A percentile compares a stretch with the other conserved stretches of the same genome.
Evolutionary conservation across 495 filamentous ascomycete genomes (phyloP).

Genomic region (Xylaria castorea): DNA sequence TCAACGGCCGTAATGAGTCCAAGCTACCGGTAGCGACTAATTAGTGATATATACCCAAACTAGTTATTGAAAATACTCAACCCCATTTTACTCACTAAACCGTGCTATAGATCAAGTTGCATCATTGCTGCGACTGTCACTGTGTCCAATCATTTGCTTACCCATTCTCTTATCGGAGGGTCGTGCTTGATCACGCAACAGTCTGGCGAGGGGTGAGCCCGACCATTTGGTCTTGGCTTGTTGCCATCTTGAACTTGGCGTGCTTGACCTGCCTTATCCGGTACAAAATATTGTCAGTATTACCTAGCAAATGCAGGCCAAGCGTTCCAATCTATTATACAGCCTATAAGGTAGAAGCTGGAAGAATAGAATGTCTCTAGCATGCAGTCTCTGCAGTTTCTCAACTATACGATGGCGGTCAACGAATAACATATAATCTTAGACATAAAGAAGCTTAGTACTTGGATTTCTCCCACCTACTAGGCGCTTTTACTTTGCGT

Average conservation of each 20-base stretch:
- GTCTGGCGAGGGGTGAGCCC: neutral
- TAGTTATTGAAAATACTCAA: too few species aligned
- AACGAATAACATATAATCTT: neutral
- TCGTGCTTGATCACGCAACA: slow-evolving; percentile 15
- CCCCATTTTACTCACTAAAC: neutral
- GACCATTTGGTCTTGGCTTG: slow-evolving; percentile 14
- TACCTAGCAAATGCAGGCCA: slow-evolving; percentile 27
- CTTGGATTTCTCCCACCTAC: neutral
- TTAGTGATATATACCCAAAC: neutral
- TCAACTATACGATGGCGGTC: neutral
- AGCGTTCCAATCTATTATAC: neutral
- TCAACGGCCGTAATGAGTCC: too few species aligned
- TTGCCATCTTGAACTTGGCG: slow-evolving; percentile 11
- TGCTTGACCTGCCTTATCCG: slow-evolving; percentile 21
- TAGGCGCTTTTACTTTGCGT: neutral
- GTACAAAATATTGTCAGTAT: slow-evolving; percentile 39
- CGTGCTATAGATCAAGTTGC: neutral
- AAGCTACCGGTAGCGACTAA: too few species aligned
- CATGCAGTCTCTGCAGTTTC: neutral
- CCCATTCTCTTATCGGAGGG: slow-evolving; percentile 3
- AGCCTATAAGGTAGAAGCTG: slow-evolving; percentile 7
- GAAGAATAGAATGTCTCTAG: neutral
- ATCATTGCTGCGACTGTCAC: neutral
- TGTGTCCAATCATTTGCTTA: neutral
- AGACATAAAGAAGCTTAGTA: neutral